phyloP scores from a whole-genome alignment of 352 stramenopile species.

The Phytophthora europaea region DNA sequence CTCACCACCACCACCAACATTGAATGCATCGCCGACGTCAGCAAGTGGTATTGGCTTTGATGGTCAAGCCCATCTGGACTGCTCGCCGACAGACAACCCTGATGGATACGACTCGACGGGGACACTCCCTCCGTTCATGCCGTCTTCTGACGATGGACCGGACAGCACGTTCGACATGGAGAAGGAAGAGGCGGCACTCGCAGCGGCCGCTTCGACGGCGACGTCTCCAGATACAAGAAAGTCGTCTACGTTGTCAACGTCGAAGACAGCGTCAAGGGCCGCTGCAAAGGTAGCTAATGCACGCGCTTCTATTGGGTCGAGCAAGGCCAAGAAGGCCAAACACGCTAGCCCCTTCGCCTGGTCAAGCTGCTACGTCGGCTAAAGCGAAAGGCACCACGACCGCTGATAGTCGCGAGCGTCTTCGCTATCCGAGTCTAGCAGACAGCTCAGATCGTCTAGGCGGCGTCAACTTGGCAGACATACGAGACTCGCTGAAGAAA shows the following conservation, averaged over 20 bases:
- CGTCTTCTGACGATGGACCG: background rate
- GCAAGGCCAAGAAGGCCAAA: too few relatives aligned
- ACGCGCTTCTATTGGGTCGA: background rate
- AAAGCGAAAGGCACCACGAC: background rate
- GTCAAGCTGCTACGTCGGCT: too few relatives aligned
- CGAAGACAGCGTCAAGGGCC: too few relatives aligned
- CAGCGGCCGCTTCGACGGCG: background rate
- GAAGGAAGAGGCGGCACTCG: background rate
- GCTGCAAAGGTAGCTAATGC: background rate
- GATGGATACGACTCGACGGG: background rate
- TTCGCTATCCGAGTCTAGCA: too few relatives aligned
- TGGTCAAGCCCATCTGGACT: background rate
- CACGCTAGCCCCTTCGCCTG: too few relatives aligned
- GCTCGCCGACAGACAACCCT: background rate
- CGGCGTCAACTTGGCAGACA: too few relatives aligned
- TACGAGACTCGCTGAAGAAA: too few relatives aligned
- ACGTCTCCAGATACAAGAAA: too few relatives aligned
- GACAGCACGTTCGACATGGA: background rate
- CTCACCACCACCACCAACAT: too few relatives aligned
- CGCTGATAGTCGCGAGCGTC: too few relatives aligned
- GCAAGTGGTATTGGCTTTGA: background rate
- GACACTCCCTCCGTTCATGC: background rate
- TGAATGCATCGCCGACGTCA: background rate
- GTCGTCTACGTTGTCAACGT: too few relatives aligned
- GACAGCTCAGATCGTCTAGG: too few relatives aligned